Evolutionary conservation across 768 basidiomycete genomes (phyloP), one percentile per base, ranked within the genome.

Genomic region (Lactarius vividus): DNA sequence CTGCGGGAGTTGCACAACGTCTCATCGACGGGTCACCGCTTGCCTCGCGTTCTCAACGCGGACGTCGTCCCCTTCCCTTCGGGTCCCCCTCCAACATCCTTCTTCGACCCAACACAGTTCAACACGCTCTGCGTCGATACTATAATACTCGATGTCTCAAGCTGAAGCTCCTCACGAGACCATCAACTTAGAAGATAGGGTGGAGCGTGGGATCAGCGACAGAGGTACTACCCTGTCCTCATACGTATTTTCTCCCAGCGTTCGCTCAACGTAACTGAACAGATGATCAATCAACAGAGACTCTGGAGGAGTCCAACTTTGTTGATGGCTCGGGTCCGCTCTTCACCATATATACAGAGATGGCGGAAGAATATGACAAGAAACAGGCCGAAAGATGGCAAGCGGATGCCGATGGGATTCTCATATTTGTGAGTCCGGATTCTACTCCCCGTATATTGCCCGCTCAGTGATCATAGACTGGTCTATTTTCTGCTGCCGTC

Each of bases 141-240:
- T 40, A 16, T 16, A 39, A 42, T 44, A n/a, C 18, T 37, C 59
- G n/a, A 61, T 61, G 59, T 61, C 59, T 8, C 46, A 52, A 9
- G n/a, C 6, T 8, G 11, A 40, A 7, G 40, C 6, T 10, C 20
- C 11, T 35, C 23, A 52, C 3, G 46, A 49, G n/a, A 18, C n/a
- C 15, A 37, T 37, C 33, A 8, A 23, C 33, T 16, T 26, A 20
- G 15, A 23, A 6, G 46, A 35, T 49, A 18, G 9, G 16, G 15
- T 15, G 33, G 46, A n/a, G 33, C 33, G 31, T 15, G n/a, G n/a
- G 46, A 49, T 59, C 7, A 9, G 55, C 33, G 8, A 35, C 42
- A n/a, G 20, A 44, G 20, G 42, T n/a, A 44, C 42, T 18, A 16
- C 18, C 40, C 16, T 5, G 15, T 18, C 40, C 16, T 40, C 40